Percentiles rank a stretch among this genome's conserved stretches.
Conservation (phyloP, 345 rosid species). For the Aquilaria sinensis region DNA sequence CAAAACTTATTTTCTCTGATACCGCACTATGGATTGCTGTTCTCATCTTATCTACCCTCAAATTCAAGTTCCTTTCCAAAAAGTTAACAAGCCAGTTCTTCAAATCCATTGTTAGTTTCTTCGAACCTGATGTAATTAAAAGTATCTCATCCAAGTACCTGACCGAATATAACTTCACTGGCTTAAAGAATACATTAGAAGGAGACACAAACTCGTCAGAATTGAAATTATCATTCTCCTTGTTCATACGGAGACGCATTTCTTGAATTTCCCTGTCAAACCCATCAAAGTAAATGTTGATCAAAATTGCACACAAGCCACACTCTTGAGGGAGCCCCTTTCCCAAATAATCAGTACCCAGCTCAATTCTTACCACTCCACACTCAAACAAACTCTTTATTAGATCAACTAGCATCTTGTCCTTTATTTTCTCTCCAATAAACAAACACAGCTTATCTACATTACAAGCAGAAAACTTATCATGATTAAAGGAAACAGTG, state of each 20-base stretch:
- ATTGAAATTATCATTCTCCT: slow-evolving; percentile 40
- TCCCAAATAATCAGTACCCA: slow-evolving; percentile 60
- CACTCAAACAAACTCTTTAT: slow-evolving; percentile 51
- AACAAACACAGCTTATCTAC: slow-evolving; percentile 44
- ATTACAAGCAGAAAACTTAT: slow-evolving; percentile 30
- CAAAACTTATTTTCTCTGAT: slow-evolving; percentile 68
- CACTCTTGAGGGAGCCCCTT: slow-evolving; percentile 90
- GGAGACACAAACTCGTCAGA: slow-evolving; percentile 19
- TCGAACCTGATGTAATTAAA: slow-evolving; percentile 71
- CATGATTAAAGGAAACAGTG: slow-evolving; percentile 42
- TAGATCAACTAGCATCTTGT: slow-evolving; percentile 41
- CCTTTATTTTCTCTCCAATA: slow-evolving; percentile 56
- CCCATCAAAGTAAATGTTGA: slow-evolving; percentile 71
- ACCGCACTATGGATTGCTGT: slow-evolving; percentile 77
- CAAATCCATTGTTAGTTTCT: slow-evolving; percentile 54
- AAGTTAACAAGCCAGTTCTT: slow-evolving; percentile 44
- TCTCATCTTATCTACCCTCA: slow-evolving; percentile 57
- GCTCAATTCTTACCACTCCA: slow-evolving; percentile 46
- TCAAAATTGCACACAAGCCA: slow-evolving; percentile 51
- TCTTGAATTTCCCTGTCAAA: slow-evolving; percentile 68
- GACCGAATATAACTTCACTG: slow-evolving; percentile 57
- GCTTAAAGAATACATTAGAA: slow-evolving; percentile 54
- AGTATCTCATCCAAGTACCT: slow-evolving; percentile 92
- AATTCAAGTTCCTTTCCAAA: slow-evolving; percentile 50
- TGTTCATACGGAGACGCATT: slow-evolving; percentile 42